Percentiles rank a stretch among this genome's conserved stretches.
phyloP scores from a whole-genome alignment of 2,329 filamentous ascomycete species.

The Bipolaris zeicola region DNA sequence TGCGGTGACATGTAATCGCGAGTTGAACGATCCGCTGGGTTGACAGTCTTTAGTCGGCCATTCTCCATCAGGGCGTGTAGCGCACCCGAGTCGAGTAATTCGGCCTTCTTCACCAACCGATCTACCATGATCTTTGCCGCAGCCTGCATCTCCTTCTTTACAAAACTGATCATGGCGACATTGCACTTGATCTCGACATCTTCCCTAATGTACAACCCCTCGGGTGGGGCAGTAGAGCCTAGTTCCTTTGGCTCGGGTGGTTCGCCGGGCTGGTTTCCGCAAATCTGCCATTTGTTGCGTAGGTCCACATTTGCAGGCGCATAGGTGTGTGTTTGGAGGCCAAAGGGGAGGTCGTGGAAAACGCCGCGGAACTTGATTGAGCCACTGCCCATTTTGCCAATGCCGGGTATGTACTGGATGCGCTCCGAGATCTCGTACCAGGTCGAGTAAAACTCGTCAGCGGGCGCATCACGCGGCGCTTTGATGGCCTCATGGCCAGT shows the following conservation, averaged over 20 bases:
- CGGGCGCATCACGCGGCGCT: constrained; percentile 68
- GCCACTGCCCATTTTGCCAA: constrained; percentile 68
- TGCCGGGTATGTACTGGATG: constrained; percentile 70
- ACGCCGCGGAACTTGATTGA: constrained; percentile 72
- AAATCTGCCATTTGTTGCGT: constrained; percentile 70
- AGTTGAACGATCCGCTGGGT: constrained; percentile 50
- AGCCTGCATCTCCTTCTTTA: constrained; percentile 69
- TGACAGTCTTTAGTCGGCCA: constrained; percentile 65
- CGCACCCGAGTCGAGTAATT: constrained; percentile 68
- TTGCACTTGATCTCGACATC: constrained; percentile 75
- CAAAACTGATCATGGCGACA: constrained; percentile 66
- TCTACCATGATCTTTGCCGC: constrained; percentile 71
- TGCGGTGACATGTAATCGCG: constrained; percentile 23
- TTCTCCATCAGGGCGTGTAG: constrained; percentile 71
- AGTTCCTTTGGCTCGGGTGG: constrained; percentile 66
- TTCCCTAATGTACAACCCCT: constrained; percentile 71
- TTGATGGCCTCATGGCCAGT: constrained; percentile 67
- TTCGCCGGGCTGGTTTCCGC: constrained; percentile 72
- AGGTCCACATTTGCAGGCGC: constrained; percentile 70
- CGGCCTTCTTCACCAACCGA: constrained; percentile 73
- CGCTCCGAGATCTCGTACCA: constrained; percentile 76
- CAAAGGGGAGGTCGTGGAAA: constrained; percentile 75
- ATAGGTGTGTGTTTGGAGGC: constrained; percentile 73
- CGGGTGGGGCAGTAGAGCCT: constrained; percentile 66
- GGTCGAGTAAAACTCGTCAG: constrained; percentile 74